Evolutionary conservation across 805 yeast genomes (phyloP).

Genomic region (Metahyphopichia silvanorum): DNA sequence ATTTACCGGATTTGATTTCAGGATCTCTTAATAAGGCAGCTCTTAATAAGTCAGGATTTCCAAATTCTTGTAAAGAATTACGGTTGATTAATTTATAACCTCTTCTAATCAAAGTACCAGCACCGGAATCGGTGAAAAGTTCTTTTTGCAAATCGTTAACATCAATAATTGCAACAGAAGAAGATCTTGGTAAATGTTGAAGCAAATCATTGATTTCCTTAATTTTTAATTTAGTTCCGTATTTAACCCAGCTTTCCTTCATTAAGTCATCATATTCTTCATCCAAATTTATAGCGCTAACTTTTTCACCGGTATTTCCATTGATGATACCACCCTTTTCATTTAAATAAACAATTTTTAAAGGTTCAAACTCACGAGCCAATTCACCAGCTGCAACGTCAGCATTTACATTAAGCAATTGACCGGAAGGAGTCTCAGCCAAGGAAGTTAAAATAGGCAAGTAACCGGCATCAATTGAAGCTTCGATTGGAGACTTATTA

Average conservation of each 20-base stretch:
- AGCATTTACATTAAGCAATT: constrained; percentile 94
- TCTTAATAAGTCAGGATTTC: constrained; percentile 73
- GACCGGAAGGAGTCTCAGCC: constrained; percentile 97
- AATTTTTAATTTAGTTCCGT: constrained; percentile 96
- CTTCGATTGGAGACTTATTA: constrained; percentile 80
- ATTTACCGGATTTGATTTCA: constrained; percentile 64
- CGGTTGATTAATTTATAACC: constrained; percentile 85
- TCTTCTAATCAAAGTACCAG: constrained; percentile 97
- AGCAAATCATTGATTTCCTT: constrained; percentile 93
- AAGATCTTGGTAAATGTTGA: constrained; percentile 92
- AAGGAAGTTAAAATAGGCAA: constrained; percentile 93
- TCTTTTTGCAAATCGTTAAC: constrained; percentile 95
- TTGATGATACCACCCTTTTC: constrained; percentile 97
- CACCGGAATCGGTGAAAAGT: constrained; percentile 97
- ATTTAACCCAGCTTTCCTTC: constrained; percentile 97
- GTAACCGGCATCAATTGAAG: constrained; percentile 87
- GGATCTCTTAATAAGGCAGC: constrained; percentile 74
- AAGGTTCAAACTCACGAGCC: constrained; percentile 94
- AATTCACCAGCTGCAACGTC: constrained; percentile 99
- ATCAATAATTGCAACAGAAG: constrained; percentile 95
- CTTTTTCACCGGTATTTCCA: constrained; percentile 87
- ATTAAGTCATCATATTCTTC: constrained; percentile 90
- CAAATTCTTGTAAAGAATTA: constrained; percentile 64
- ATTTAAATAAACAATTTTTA: constrained; percentile 91
- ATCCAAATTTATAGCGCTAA: constrained; percentile 87